A percentile compares a stretch with the other conserved stretches of the same genome.
Conservation (phyloP, 257 asterid species). For the Linaria vulgaris region DNA sequence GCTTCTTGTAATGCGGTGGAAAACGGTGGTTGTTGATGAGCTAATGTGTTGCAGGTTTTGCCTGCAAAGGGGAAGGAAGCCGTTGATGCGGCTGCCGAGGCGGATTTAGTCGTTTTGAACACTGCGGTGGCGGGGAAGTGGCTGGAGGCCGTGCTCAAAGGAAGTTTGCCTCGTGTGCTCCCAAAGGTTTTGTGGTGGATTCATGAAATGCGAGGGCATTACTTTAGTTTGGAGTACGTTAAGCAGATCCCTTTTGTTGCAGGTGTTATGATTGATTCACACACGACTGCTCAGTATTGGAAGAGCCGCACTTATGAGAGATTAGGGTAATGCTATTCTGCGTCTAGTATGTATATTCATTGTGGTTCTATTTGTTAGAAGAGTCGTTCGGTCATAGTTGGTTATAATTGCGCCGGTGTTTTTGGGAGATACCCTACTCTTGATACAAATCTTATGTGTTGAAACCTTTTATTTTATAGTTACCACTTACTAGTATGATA, state of each 20-base stretch:
- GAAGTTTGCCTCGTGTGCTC: conserved; percentile 65
- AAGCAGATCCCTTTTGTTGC: conserved; percentile 99
- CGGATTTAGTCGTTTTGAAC: conserved; percentile 81
- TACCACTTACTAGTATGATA: no score
- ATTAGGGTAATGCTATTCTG: conserved; percentile 52
- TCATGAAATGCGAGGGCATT: conserved; percentile 99
- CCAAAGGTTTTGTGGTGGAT: conserved; percentile 99
- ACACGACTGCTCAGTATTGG: conserved; percentile 89
- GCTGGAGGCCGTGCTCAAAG: conserved; percentile 89
- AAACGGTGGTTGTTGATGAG: conserved; percentile 1
- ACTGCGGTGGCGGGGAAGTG: conserved; percentile 99
- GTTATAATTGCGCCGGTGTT: neutral
- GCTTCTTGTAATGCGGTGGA: conserved; percentile 12
- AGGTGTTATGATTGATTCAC: conserved; percentile 98
- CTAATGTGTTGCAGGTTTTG: conserved; percentile 49
- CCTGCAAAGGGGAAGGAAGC: conserved; percentile 81
- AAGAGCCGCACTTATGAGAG: conserved; percentile 78
- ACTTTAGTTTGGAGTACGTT: conserved; percentile 91
- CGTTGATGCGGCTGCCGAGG: conserved; percentile 70
- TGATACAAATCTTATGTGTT: no score
- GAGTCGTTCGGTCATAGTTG: conserved; percentile 12
- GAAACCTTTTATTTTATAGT: no score
- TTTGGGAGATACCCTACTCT: no score
- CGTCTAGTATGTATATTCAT: neutral
- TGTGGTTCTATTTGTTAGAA: conserved; percentile 17